phyloP scores from a whole-genome alignment of 441 rosid species.

The Mallotus repandus region DNA sequence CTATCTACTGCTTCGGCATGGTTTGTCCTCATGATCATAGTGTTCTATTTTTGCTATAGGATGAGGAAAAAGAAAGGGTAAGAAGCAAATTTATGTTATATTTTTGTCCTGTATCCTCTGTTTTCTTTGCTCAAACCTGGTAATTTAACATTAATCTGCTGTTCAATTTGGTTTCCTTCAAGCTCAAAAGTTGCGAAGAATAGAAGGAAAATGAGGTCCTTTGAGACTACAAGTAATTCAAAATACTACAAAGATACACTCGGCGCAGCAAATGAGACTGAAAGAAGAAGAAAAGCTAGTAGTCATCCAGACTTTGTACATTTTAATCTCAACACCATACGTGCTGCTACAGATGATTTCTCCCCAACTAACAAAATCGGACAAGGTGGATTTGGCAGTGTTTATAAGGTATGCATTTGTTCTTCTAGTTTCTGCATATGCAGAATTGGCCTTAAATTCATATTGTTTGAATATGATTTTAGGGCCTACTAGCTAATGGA shows the following conservation, averaged over 20 bases:
- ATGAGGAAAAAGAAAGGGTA: slow-evolving; percentile 9
- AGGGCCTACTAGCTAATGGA: not conserved
- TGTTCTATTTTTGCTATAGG: not conserved
- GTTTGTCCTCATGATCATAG: not conserved
- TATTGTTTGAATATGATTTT: not conserved
- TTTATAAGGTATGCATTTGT: slow-evolving; percentile 27
- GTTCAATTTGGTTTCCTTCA: not conserved
- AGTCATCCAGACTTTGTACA: not conserved
- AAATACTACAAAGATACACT: not conserved
- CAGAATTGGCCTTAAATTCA: too few relatives aligned
- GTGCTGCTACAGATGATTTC: slow-evolving; percentile 21
- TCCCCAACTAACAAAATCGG: slow-evolving; percentile 26
- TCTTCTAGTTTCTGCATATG: too few relatives aligned
- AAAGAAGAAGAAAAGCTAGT: not conserved
- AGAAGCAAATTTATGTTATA: not conserved
- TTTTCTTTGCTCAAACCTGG: too few relatives aligned
- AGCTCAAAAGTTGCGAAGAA: not conserved
- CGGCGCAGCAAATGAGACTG: not conserved
- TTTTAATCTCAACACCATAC: slow-evolving; percentile 8
- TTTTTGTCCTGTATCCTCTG: not conserved
- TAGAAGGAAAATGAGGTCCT: not conserved
- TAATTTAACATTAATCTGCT: not conserved
- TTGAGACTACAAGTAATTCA: not conserved
- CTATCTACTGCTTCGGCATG: not conserved
- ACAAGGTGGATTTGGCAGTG: slow-evolving; percentile 33